Evolutionary conservation across 192 early-diverging fungal genomes (phyloP), one percentile per base, ranked within the genome.

Genomic region (Nowakowskiella sp.): DNA sequence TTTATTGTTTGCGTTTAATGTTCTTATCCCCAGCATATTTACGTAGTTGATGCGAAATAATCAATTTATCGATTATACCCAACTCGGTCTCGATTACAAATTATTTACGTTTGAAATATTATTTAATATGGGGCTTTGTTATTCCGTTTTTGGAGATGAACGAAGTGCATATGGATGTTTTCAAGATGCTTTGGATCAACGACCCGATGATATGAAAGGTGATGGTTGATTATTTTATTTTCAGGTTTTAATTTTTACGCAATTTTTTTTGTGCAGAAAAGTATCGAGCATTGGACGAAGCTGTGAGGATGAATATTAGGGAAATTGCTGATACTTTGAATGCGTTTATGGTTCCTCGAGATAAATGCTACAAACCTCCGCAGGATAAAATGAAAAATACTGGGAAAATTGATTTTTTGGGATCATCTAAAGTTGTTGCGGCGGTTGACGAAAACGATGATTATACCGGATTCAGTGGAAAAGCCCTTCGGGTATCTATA

Each of bases 21-120:
- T 13, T 46, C 19, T 8, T 32, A 1, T 16, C n/a, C 28, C 43
- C 19, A 43, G 13, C 31, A 4, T 10, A 60, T 16, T 30, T 59
- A n/a, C 36, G 53, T 31, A 2, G 21, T 1, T 51, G 50, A 9
- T 1, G 22, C 1, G 19, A 33, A 1, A 9, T 51, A 32, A 51
- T 32, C 50, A 62, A 8, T 28, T 24, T 6, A 94, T 98, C 51
- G 91, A 98, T 67, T 98, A 98, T 62, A 82, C 82, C 53, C 95
- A 98, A 62, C 74, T 98, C 28, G 95, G 95, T 2, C 81, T 96
- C 30, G 75, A 83, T 28, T 93, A 85, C 72, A 88, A 91, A 62
- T 75, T 98, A 25, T 91, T 85, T 61, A 67, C 83, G 0, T 94
- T 86, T 63, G 86, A 98, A 66, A 82, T 93, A 9, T 61, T 87